Conservation (phyloP, 2,329 filamentous ascomycete genomes). For the Fusarium clavum region DNA sequence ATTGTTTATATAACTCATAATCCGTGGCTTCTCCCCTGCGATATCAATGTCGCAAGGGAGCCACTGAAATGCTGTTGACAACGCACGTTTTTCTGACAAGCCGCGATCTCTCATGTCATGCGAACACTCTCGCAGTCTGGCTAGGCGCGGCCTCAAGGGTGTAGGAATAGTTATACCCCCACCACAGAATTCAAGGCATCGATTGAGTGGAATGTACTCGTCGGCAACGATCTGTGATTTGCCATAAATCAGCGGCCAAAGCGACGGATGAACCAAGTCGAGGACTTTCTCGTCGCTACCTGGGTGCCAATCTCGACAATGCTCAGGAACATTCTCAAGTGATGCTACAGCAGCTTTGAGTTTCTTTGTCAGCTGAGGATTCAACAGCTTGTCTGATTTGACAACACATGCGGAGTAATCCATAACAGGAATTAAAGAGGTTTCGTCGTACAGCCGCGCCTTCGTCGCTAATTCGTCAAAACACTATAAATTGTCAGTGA, state of each 20-base stretch:
- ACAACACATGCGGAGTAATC: neutral
- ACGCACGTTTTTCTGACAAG: neutral
- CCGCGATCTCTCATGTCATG: no score
- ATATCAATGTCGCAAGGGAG: slow-evolving; percentile 6
- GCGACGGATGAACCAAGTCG: slow-evolving; percentile 13
- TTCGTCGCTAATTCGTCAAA: neutral
- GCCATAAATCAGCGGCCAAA: slow-evolving; percentile 33
- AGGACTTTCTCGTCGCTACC: neutral
- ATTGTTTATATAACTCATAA: slow-evolving; percentile 18
- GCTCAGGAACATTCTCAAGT: neutral
- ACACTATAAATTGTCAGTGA: neutral
- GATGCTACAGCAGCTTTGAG: neutral
- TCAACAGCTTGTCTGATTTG: neutral
- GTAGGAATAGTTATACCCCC: neutral
- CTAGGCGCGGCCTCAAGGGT: neutral
- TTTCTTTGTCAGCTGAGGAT: neutral
- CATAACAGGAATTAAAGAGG: neutral
- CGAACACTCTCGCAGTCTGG: no score
- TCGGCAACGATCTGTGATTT: neutral
- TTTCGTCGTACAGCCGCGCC: neutral
- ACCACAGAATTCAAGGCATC: neutral
- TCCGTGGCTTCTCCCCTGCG: neutral
- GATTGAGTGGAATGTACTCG: fast-evolving
- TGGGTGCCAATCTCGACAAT: slow-evolving; percentile 12
- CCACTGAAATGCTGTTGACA: slow-evolving; percentile 10